phyloP scores from a whole-genome alignment of 2,329 filamentous ascomycete species.

The Nothopassalora personata region DNA sequence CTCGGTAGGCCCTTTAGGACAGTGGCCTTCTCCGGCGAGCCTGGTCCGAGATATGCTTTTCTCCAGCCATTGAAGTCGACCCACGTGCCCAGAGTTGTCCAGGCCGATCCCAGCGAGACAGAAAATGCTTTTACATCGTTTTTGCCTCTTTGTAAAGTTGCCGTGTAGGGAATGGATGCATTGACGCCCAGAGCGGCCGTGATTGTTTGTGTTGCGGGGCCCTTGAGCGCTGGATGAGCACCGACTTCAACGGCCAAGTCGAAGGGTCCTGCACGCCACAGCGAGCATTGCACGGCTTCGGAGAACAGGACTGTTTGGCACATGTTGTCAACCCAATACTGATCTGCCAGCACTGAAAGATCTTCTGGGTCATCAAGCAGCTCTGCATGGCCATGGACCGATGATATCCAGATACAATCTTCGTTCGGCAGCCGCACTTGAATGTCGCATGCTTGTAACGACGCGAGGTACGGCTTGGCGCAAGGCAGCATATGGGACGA shows the following conservation, averaged over 20 bases:
- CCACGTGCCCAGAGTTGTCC: constrained; percentile 11
- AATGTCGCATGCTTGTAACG: constrained; percentile 14
- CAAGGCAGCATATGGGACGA: constrained; percentile 34
- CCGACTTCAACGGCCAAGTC: constrained; percentile 39
- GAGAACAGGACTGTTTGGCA: constrained; percentile 41
- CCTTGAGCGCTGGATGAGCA: constrained; percentile 43
- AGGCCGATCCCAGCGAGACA: constrained; percentile 14
- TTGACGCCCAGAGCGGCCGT: constrained; percentile 17
- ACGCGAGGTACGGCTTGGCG: constrained; percentile 14
- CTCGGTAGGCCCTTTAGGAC: constrained; percentile 7
- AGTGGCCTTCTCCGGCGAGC: not conserved
- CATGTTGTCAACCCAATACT: constrained; percentile 48
- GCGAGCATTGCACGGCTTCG: constrained; percentile 34
- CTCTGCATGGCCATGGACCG: constrained; percentile 20
- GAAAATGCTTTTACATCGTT: constrained; percentile 27
- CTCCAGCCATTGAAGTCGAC: constrained; percentile 15
- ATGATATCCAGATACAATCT: constrained; percentile 22
- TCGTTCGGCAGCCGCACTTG: constrained; percentile 8
- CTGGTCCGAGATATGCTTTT: constrained; percentile 11
- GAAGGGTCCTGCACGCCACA: constrained; percentile 11
- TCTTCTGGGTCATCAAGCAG: constrained; percentile 13
- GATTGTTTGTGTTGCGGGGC: constrained; percentile 36
- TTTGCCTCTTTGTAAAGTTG: constrained; percentile 20
- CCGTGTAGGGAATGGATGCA: constrained; percentile 9
- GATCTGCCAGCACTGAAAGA: not conserved